Percentiles rank a stretch among this genome's conserved stretches.
phyloP scores from a whole-genome alignment of 1,284 basidiomycete species.

The Ustilago bromivora region DNA sequence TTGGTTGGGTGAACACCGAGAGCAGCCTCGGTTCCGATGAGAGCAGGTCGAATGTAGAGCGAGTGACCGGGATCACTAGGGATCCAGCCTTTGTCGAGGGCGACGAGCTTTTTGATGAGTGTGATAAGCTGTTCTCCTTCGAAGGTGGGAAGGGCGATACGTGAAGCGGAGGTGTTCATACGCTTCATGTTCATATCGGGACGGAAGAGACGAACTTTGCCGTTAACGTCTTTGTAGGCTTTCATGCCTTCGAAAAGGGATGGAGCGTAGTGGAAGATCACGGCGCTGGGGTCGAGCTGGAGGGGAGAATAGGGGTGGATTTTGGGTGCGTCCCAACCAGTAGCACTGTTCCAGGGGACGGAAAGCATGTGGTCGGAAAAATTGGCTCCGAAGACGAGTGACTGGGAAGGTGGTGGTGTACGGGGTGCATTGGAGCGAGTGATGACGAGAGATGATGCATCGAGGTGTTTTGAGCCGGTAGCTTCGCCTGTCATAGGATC shows the following conservation, averaged over 20 bases:
- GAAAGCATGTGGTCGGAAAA: constrained; percentile 93
- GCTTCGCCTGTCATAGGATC: constrained; percentile 66
- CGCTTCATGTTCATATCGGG: constrained; percentile 97
- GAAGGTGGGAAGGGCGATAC: constrained; percentile 83
- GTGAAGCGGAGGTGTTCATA: constrained; percentile 76
- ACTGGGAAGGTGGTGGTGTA: constrained; percentile 44
- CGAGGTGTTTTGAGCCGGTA: constrained; percentile 46
- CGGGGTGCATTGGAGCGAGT: constrained; percentile 39
- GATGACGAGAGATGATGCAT: constrained; percentile 45
- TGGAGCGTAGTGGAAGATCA: constrained; percentile 92
- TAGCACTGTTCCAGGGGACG: constrained; percentile 79
- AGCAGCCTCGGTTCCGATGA: constrained; percentile 90
- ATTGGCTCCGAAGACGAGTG: constrained; percentile 73
- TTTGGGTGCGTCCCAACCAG: constrained; percentile 85
- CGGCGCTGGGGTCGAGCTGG: constrained; percentile 82
- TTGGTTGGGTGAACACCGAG: constrained; percentile 89
- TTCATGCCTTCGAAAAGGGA: constrained; percentile 96
- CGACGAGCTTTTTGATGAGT: constrained; percentile 89
- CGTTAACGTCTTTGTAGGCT: constrained; percentile 85
- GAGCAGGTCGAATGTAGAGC: constrained; percentile 84
- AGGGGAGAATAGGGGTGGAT: constrained; percentile 87
- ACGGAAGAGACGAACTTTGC: constrained; percentile 87
- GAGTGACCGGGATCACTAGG: constrained; percentile 89
- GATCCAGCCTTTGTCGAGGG: constrained; percentile 91
- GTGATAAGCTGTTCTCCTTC: constrained; percentile 82